A percentile compares a stretch with the other conserved stretches of the same genome.
Conservation (phyloP, 2,329 filamentous ascomycete genomes). For the Fusarium redolens region DNA sequence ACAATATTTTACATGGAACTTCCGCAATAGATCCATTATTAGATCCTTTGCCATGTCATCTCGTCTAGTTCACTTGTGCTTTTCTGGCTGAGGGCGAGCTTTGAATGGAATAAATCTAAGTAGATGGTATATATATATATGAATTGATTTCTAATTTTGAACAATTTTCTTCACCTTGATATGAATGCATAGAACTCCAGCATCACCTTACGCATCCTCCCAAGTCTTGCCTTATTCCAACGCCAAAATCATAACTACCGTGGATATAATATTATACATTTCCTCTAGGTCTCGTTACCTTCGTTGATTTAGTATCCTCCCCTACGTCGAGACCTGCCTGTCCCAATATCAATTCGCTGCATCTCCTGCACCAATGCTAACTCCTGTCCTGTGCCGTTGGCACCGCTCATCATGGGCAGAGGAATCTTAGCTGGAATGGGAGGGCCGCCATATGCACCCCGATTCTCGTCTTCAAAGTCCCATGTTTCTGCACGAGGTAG, state of each 20-base stretch:
- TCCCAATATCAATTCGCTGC: conserved; percentile 74
- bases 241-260: conserved; percentile 33
- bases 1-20: background rate
- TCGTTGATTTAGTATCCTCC: conserved; percentile 53
- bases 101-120: background rate
- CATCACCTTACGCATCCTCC: conserved; percentile 11
- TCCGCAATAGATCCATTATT: background rate
- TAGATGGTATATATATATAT: background rate
- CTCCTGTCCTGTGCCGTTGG: conserved; percentile 57
- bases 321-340: conserved; percentile 66
- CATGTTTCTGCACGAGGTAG: conserved; percentile 62
- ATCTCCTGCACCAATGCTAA: conserved; percentile 77
- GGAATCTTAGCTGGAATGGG: conserved; percentile 79
- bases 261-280: conserved; percentile 41
- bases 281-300: conserved; percentile 32
- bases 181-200: conserved; percentile 23
- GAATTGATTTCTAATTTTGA: conserved; percentile 21
- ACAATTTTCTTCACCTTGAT: background rate
- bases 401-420: conserved; percentile 63
- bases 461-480: conserved; percentile 66
- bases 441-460: conserved; percentile 60
- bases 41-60: background rate
- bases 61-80: background rate
- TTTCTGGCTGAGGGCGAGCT: background rate
- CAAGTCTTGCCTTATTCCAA: conserved; percentile 21